Evolutionary conservation across 352 stramenopile genomes (phyloP), one percentile per base, ranked within the genome.

Genomic region (Hyphochytrium catenoides): DNA sequence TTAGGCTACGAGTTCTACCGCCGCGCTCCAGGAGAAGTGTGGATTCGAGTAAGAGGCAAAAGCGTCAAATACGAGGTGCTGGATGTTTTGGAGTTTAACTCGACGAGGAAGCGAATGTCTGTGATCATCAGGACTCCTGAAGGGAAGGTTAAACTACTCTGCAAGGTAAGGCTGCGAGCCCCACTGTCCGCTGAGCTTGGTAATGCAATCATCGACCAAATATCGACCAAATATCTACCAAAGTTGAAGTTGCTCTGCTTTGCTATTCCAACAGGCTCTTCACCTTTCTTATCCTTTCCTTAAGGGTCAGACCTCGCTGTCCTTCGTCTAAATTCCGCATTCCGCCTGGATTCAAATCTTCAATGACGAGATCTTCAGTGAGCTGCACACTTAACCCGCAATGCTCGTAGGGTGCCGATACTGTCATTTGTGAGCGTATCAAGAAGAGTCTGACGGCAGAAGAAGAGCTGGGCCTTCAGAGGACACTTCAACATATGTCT

Each of bases 71-170:
- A 85, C 36, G 46, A 89, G n/a, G 57, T 95, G 2, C 44, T 94
- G 4, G 74, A 88, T 35, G 75, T 88, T 11, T 73, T 94, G 8
- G 74, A 88, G 26, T 95, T 95, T 47, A 88, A 93, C 54, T 90
- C 69, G 16, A 93, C 74, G 18, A 68, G 83, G 1, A 95, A 95
- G 53, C 72, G 83, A 21, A 95, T 95, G 83, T 93, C 75, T 3
- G 74, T 93, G 16, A 64, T 95, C 24, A 54, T 83, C 7, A 56
- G 61, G 26, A 51, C 42, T 2, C 64, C 58, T 0, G 34, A 53
- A 3, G 66, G 63, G 2, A 50, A 52, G 17, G 34, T 82, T 11
- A 72, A 75, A 37, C 36, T 83, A 11, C 56, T 84, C n/a, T 77
- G 70, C 39, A 85, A 83, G 31, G 34, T 40, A 2, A 4, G 17